Base-by-base conservation (phyloP, 1,139 yeast species). In the Candida neerlandica region DNA sequence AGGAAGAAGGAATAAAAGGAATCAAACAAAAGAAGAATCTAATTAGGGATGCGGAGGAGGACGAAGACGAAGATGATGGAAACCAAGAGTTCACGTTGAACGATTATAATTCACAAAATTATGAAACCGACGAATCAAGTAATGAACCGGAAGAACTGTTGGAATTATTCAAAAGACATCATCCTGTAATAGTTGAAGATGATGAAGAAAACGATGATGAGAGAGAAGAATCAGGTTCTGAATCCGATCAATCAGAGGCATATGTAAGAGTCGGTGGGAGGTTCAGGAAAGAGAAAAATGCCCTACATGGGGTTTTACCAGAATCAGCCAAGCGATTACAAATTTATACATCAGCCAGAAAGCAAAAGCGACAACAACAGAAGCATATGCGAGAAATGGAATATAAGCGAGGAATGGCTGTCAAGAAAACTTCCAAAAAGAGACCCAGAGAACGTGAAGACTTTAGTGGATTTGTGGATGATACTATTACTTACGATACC, bases 321-420 rank as follows among this genome's bases (percentile, higher is more conserved):
- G 78, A 73, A 50, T 72, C 77, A 1, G 73, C 77, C 16, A 69
- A 59, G 59, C 58, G 67, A 47, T 58, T 71, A 18, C 63, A 63
- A 5, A 54, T 66, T n/a, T 71, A 66, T 49, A 61, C 60, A 44
- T 41, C 59, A 26, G 50, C 48, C 23, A 29, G 47, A 21, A 47
- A 35, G 26, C 39, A 23, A 41, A 39, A 43, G 11, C 27, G 27
- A 16, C 45, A 30, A 3, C 26, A 30, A 4, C 26, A 18, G 18
- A 47, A 42, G 6, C 45, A 32, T 18, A 11, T 12, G 4, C 21
- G 23, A 2, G 40, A 35, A 7, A 21, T 54, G 7, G 66, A 65
- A 38, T 57, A 61, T 26, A 59, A 78, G 32, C 70, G 66, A 50
- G 80, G 79, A 2, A 55, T 73, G 48, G 79, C 78, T 2, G 54